phyloP scores from a whole-genome alignment of 2,329 filamentous ascomycete species.

The Botrytis tulipae region DNA sequence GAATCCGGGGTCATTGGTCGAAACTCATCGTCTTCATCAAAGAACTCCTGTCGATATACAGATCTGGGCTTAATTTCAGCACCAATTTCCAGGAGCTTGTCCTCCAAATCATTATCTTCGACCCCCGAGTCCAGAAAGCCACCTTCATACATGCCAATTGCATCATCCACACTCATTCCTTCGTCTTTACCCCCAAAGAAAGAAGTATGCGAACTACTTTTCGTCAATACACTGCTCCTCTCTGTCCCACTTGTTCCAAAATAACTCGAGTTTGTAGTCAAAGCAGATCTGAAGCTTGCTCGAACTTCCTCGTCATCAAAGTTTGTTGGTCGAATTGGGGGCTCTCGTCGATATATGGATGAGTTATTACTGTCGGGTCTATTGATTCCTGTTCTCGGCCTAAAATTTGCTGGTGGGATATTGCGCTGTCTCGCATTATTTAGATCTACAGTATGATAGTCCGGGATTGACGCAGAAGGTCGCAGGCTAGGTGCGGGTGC shows the following conservation, averaged over 20 bases:
- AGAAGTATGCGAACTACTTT: constrained; percentile 71
- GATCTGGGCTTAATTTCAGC: constrained; percentile 5
- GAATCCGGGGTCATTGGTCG: constrained; percentile 31
- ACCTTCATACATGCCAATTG: constrained; percentile 68
- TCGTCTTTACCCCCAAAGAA: constrained; percentile 50
- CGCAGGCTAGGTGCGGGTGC: constrained; percentile 26
- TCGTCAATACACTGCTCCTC: constrained; percentile 77
- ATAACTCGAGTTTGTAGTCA: constrained; percentile 58
- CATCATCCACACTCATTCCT: constrained; percentile 62
- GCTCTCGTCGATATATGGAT: constrained; percentile 32
- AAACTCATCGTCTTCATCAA: constrained; percentile 13
- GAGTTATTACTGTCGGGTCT: constrained; percentile 35
- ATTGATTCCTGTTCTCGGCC: constrained; percentile 25
- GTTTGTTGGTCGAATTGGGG: constrained; percentile 28
- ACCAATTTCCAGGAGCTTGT: constrained; percentile 12
- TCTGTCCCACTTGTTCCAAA: constrained; percentile 68
- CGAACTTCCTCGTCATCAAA: constrained; percentile 45
- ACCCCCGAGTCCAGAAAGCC: constrained; percentile 55
- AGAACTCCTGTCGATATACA: neutral
- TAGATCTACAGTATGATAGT: constrained; percentile 36
- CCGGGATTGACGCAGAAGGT: constrained; percentile 38
- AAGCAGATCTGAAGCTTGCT: constrained; percentile 58
- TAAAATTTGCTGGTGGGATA: constrained; percentile 31
- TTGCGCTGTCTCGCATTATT: constrained; percentile 36
- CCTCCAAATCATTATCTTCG: constrained; percentile 40